Percentiles rank a stretch among this genome's conserved stretches.
Conservation (phyloP, 1,284 basidiomycete species). For the Trametes versicolor region DNA sequence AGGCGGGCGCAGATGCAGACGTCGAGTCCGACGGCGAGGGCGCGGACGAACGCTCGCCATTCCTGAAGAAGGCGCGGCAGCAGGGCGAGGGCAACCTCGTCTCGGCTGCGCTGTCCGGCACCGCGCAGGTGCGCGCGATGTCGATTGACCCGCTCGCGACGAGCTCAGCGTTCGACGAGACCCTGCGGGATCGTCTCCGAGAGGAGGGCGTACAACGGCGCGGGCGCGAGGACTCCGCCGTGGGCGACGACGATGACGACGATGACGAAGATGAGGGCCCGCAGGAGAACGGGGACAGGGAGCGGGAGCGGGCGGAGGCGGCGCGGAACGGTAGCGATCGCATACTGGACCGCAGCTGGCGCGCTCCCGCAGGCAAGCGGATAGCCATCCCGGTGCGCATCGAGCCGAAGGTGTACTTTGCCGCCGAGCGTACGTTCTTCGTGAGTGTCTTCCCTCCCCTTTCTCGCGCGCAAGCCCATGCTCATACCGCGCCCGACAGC, state of each 20-base stretch:
- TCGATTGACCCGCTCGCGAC: conserved; percentile 89
- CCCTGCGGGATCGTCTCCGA: conserved; percentile 70
- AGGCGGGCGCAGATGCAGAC: conserved; percentile 38
- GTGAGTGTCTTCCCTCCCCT: conserved; percentile 51
- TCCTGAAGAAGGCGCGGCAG: conserved; percentile 44
- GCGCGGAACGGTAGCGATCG: conserved; percentile 59
- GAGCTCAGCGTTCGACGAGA: conserved; percentile 83
- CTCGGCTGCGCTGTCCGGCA: conserved; percentile 33
- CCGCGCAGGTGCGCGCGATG: conserved; percentile 54
- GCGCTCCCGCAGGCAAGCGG: conserved; percentile 87
- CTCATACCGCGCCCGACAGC: conserved; percentile 55
- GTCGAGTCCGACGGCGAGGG: conserved; percentile 45
- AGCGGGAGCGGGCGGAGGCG: conserved; percentile 41
- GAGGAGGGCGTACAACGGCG: conserved; percentile 44
- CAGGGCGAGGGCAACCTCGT: conserved; percentile 28
- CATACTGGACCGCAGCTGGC: conserved; percentile 78
- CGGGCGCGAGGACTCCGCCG: conserved; percentile 28
- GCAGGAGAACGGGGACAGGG: conserved; percentile 51
- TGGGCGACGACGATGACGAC: conserved; percentile 41
- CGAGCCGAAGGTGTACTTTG: conserved; percentile 99
- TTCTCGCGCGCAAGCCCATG: conserved; percentile 16
- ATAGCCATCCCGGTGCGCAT: conserved; percentile 94
- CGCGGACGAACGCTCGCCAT: conserved; percentile 54
- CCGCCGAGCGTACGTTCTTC: conserved; percentile 92
- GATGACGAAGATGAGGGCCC: conserved; percentile 48